Base-by-base conservation (phyloP, 225 moss, liverwort and hornwort species). In the Bryum argenteum region DNA sequence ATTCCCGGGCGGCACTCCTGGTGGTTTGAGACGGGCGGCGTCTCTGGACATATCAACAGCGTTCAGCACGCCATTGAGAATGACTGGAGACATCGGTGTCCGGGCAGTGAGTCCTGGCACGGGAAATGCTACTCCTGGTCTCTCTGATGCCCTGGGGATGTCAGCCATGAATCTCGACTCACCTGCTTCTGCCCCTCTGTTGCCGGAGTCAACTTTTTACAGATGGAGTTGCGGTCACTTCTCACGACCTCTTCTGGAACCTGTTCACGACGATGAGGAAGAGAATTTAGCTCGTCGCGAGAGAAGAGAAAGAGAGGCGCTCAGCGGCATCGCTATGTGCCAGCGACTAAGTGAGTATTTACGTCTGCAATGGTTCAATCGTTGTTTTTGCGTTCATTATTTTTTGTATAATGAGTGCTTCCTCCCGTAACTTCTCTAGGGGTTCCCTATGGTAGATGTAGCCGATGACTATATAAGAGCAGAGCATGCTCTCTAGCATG, bases 191-290 rank as follows among this genome's bases (percentile, higher is more conserved):
- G 71, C 68, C 38, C 53, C 69, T 40, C 43, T 72, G 40, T 69
- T 87, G 69, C 84, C 81, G 58, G 79, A 84, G 64, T 98, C 94
- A 55, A 83, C 89, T 38, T 85, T 92, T 84, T 94, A 91, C 71
- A 88, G 71, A 65, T 98, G 97, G 94, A 94, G 94, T 72, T 91
- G 88, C 72, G 91, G 88, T 24, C 94, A 94, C 77, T 98, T 98
- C 74, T 89, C 97, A 71, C 88, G 94, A 63, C 90, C 94, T 56
- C 84, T 94, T 60, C 76, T 98, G 54, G 92, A 91, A 52, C 81
- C 84, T 65, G 85, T 78, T 22, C 81, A 84, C 58, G 91, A 91
- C 56, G 94, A 98, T 47, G 94, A 94, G 77, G 97, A 94, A 75
- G 94, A 87, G 54, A 88, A 89, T 43, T 75, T 89, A 69, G 88